Evolutionary conservation across 2,329 filamentous ascomycete species (phyloP).

Genomic region (Talaromyces sp.): DNA sequence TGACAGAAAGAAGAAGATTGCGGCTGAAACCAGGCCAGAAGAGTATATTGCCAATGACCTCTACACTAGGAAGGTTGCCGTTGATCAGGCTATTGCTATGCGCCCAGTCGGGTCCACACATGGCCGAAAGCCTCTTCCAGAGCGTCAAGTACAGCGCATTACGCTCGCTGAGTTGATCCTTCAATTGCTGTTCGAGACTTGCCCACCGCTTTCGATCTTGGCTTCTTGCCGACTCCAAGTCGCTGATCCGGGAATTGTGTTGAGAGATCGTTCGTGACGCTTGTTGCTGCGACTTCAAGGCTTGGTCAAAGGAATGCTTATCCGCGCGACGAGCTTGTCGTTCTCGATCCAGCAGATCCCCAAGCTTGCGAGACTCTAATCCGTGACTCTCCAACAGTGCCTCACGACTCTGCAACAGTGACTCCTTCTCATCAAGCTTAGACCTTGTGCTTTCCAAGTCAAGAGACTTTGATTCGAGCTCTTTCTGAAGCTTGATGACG

Average conservation of each 20-base stretch:
- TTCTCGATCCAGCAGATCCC: slow-evolving; percentile 88
- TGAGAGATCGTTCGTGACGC: slow-evolving; percentile 81
- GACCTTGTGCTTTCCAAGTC: slow-evolving; percentile 77
- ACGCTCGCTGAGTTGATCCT: slow-evolving; percentile 82
- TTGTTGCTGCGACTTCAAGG: slow-evolving; percentile 81
- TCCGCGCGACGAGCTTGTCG: slow-evolving; percentile 79
- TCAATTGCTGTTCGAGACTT: slow-evolving; percentile 72
- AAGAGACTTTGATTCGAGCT: slow-evolving; percentile 77
- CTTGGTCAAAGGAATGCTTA: slow-evolving; percentile 80
- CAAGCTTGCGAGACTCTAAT: slow-evolving; percentile 78
- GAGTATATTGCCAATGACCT: slow-evolving; percentile 80
- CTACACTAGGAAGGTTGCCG: slow-evolving; percentile 77
- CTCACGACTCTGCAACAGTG: slow-evolving; percentile 84
- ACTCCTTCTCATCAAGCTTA: slow-evolving; percentile 83
- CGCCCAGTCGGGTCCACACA: slow-evolving; percentile 90
- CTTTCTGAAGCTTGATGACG: slow-evolving; percentile 80
- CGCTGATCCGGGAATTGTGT: slow-evolving; percentile 77
- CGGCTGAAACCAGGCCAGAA: slow-evolving; percentile 75
- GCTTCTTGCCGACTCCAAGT: slow-evolving; percentile 76
- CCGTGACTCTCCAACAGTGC: slow-evolving; percentile 81
- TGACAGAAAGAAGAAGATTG: slow-evolving; percentile 81
- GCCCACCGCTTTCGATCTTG: slow-evolving; percentile 75
- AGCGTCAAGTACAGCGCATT: slow-evolving; percentile 83
- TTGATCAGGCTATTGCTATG: slow-evolving; percentile 86
- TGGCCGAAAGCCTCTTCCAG: slow-evolving; percentile 80